A percentile compares a stretch with the other conserved stretches of the same genome.
Evolutionary conservation across 768 basidiomycete species (phyloP).

Genomic region (Tremella fuciformis): DNA sequence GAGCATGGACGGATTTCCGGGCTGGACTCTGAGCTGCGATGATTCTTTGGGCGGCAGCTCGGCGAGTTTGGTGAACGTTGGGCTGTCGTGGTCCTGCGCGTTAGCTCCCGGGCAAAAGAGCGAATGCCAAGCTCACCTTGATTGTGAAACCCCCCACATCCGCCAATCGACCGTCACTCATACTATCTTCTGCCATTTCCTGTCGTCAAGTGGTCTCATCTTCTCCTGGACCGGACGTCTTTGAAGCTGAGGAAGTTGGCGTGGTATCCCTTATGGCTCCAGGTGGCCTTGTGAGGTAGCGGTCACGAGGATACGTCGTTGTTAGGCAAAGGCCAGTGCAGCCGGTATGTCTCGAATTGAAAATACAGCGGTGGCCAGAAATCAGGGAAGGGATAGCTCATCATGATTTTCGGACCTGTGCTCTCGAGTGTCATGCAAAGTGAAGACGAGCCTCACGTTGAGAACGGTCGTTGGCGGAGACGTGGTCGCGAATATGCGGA

Average conservation of each 20-base stretch:
- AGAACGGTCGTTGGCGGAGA: too few species aligned
- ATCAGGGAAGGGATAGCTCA: constrained; percentile 37
- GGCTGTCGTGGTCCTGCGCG: constrained; percentile 4
- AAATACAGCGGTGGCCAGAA: constrained; percentile 34
- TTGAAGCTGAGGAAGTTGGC: constrained; percentile 33
- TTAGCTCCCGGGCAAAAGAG: constrained; percentile 18
- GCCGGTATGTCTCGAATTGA: constrained; percentile 49
- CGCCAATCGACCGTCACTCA: constrained; percentile 46
- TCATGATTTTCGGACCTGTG: neutral
- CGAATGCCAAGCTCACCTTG: constrained; percentile 15
- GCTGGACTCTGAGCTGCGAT: constrained; percentile 7
- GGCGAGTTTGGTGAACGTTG: constrained; percentile 26
- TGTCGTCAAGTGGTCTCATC: constrained; percentile 41
- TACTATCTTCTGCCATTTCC: constrained; percentile 22
- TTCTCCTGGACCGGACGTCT: constrained; percentile 37
- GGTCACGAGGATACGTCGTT: constrained; percentile 20
- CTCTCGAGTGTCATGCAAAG: too few species aligned
- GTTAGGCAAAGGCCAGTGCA: constrained; percentile 33
- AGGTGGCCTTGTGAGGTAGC: constrained; percentile 36
- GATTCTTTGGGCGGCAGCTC: constrained; percentile 32
- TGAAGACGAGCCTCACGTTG: too few species aligned
- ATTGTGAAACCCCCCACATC: constrained; percentile 33
- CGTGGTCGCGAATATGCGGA: too few species aligned
- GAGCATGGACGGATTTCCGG: constrained; percentile 36
- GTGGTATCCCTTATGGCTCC: constrained; percentile 27